These are phyloP conservation scores for Neobulgaria alba DNA, from an alignment of 2,329 filamentous ascomycete genomes.

Conservation along the genomic window DNA sequence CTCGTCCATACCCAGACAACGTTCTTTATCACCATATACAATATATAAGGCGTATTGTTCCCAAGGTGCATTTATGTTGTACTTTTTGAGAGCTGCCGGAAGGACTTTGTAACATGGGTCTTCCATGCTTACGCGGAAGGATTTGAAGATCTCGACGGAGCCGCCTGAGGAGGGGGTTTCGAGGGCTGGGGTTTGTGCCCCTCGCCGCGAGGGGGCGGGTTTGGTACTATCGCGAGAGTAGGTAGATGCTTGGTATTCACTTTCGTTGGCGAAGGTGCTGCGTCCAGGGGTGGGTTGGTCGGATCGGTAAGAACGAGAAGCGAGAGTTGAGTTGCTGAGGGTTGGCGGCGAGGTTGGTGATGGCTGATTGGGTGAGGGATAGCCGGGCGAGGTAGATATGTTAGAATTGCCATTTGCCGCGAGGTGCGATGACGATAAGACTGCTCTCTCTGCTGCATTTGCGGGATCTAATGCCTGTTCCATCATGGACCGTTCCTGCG, in stretches of 20 bases:
- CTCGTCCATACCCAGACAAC: constrained; percentile 84
- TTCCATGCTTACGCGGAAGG: constrained; percentile 94
- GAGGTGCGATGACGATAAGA: constrained; percentile 60
- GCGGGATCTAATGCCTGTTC: constrained; percentile 61
- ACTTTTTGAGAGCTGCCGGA: constrained; percentile 91
- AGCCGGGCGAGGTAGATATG: constrained; percentile 44
- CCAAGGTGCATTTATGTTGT: constrained; percentile 97
- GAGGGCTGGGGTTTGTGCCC: constrained; percentile 53
- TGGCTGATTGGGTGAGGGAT: constrained; percentile 57
- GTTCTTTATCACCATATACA: constrained; percentile 96
- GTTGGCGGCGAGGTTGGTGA: constrained; percentile 59
- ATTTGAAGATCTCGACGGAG: constrained; percentile 95
- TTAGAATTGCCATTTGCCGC: constrained; percentile 57
- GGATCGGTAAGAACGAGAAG: constrained; percentile 50
- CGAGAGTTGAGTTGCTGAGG: constrained; percentile 32
- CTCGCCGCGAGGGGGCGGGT: constrained; percentile 39
- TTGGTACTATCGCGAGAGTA: constrained; percentile 28
- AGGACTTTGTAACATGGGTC: constrained; percentile 97
- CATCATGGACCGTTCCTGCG: constrained; percentile 56
- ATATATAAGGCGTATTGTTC: constrained; percentile 97
- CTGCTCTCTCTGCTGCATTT: constrained; percentile 57
- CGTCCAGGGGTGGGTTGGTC: constrained; percentile 46
- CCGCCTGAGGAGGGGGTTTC: constrained; percentile 48
- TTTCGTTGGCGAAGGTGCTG: constrained; percentile 44
- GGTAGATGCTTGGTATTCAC: constrained; percentile 22